These are phyloP conservation scores for Monosporozyma aerobia DNA, from an alignment of 805 yeast genomes.

Conservation along the genomic window DNA sequence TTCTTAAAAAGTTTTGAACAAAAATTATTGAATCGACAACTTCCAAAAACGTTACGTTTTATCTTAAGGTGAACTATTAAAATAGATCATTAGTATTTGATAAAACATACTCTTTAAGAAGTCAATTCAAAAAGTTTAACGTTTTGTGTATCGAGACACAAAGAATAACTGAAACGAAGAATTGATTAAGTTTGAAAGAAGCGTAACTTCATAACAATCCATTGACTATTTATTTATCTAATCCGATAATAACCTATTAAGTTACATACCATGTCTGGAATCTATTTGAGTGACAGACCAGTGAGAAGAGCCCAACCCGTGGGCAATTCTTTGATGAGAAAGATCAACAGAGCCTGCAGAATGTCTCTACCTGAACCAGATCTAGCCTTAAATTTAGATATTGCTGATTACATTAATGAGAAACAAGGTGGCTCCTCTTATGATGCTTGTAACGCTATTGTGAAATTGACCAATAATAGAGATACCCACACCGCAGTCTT, in stretches of 20 bases:
- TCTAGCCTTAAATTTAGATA: constrained; percentile 77
- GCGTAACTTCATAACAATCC: not conserved
- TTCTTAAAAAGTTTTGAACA: too few species aligned
- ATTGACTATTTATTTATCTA: not conserved
- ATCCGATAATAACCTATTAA: not conserved
- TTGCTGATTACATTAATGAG: constrained; percentile 86
- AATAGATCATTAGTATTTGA: not conserved
- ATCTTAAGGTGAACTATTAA: too few species aligned
- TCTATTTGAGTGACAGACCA: constrained; percentile 28
- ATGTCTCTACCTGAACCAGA: constrained; percentile 80
- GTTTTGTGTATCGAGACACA: not conserved
- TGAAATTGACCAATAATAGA: constrained; percentile 68
- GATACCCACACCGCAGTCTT: constrained; percentile 78
- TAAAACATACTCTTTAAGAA: not conserved
- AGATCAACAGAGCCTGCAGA: constrained; percentile 72
- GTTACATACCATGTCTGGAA: constrained; percentile 18
- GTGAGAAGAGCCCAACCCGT: constrained; percentile 24
- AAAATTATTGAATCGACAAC: too few species aligned
- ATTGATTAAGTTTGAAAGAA: not conserved
- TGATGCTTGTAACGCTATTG: constrained; percentile 85
- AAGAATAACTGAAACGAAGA: not conserved
- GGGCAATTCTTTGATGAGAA: constrained; percentile 32
- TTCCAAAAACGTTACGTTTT: too few species aligned
- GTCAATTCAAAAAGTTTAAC: not conserved
- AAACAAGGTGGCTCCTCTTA: constrained; percentile 87